Percentiles rank a stretch among this genome's conserved stretches.
Evolutionary conservation across 331 rosid species (phyloP).

Genomic region (Malus hybrid): DNA sequence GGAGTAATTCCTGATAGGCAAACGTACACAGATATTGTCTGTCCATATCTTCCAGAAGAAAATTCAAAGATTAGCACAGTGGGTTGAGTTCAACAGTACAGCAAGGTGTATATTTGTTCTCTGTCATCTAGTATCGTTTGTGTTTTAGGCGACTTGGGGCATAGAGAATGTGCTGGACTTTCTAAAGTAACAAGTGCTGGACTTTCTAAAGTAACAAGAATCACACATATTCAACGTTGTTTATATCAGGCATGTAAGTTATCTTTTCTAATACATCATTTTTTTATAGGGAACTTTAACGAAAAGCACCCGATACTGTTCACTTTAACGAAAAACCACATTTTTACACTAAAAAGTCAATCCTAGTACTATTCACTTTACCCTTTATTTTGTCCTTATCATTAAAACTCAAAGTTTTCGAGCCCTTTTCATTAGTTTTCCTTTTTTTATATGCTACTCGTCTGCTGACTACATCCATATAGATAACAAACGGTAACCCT

Average conservation of each 20-base stretch:
- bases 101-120: background rate
- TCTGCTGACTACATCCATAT: background rate
- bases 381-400: no score
- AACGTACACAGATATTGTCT: conserved; percentile 28
- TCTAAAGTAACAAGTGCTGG: background rate
- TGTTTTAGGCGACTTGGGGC: background rate
- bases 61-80: background rate
- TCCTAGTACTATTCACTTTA: no score
- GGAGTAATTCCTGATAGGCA: conserved; percentile 41
- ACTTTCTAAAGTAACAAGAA: background rate
- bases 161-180: background rate
- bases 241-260: background rate
- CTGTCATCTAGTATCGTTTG: background rate
- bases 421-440: no score
- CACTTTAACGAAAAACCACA: no score
- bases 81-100: background rate
- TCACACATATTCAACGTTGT: background rate
- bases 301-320: no score
- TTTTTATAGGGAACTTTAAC: no score
- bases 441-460: background rate
- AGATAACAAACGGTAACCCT: background rate
- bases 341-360: no score
- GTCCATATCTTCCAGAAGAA: conserved; percentile 27
- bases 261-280: background rate
- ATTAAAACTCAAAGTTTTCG: no score